Evolutionary conservation across 495 filamentous ascomycete genomes (phyloP), one percentile per base, ranked within the genome.

Genomic region (Xylaria curta): DNA sequence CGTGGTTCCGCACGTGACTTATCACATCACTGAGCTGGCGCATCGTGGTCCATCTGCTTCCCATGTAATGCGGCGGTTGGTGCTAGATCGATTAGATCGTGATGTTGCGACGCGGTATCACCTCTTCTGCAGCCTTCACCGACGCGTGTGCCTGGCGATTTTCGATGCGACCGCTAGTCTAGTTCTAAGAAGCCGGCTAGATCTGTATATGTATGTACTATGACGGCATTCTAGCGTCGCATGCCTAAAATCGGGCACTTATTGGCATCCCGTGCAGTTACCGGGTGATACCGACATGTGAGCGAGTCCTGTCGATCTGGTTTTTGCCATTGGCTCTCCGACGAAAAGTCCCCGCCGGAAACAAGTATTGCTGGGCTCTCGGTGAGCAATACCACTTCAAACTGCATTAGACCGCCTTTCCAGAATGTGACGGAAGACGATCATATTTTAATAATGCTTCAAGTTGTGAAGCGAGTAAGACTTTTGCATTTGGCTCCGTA

Each of bases 181-280:
- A 21, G 46, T 8, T 13, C 21, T 4, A 10, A n/a, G 17, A 26
- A n/a, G 26, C 21, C n/a, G 21, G 31, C 26, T 3, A 36, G 53
- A 13, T 38, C 40, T 38, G 63, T 26, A 66, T 66, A 6, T 38
- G 63, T 24, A 66, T 66, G 63, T 19, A 54, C 49, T n/a, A 67
- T 67, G 65, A 67, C 49, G 42, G n/a, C 54, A 47, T 69, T 59
- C 2, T 59, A 58, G 36, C 40, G 42, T 68, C 19, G 63, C 31
- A 15, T 59, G 38, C 51, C 24, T 44, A 21, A 4, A 46, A 47
- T 28, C 10, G 24, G n/a, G 47, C 40, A 59, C 51, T 38, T 9
- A 59, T 59, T 46, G 38, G 46, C 4, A 38, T 59, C 33, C 12
- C 51, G 53, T 59, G 66, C 28, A 12, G 40, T 31, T 49, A 64